Percentiles rank a stretch among this genome's conserved stretches.
Evolutionary conservation across 495 filamentous ascomycete species (phyloP).

Genomic region (Patellaria atrata): DNA sequence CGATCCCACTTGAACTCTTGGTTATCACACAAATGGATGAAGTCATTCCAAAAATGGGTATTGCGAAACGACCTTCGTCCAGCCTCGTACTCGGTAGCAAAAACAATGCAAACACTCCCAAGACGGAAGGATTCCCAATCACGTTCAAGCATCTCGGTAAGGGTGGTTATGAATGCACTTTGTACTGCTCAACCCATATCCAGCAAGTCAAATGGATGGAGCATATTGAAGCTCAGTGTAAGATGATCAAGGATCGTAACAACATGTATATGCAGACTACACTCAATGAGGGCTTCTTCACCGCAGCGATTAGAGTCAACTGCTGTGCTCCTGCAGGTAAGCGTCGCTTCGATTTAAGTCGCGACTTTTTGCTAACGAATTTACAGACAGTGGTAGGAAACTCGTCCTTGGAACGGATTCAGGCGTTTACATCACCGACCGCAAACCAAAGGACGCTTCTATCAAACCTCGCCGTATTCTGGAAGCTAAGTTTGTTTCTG

Average conservation of each 20-base stretch:
- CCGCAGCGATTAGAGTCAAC: slow-evolving; percentile 67
- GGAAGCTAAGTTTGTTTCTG: slow-evolving; percentile 75
- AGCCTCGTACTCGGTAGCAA: slow-evolving; percentile 67
- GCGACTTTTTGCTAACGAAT: slow-evolving; percentile 23
- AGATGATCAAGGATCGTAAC: slow-evolving; percentile 66
- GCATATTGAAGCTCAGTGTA: slow-evolving; percentile 80
- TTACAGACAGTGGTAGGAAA: slow-evolving; percentile 80
- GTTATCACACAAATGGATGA: slow-evolving; percentile 96
- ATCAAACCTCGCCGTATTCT: slow-evolving; percentile 68
- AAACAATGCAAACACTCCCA: slow-evolving; percentile 26
- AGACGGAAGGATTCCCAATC: slow-evolving; percentile 61
- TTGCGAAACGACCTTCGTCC: slow-evolving; percentile 76
- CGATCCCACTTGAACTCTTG: slow-evolving; percentile 87
- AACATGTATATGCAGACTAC: slow-evolving; percentile 88
- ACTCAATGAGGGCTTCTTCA: slow-evolving; percentile 76
- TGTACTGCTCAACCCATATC: slow-evolving; percentile 69
- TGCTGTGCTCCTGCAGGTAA: slow-evolving; percentile 80
- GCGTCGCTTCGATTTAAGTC: slow-evolving; percentile 12
- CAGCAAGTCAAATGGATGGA: slow-evolving; percentile 90
- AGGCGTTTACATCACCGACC: slow-evolving; percentile 82
- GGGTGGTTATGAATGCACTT: slow-evolving; percentile 83
- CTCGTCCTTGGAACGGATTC: slow-evolving; percentile 85
- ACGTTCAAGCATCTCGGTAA: slow-evolving; percentile 98
- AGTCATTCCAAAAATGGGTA: slow-evolving; percentile 65
- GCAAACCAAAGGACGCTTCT: slow-evolving; percentile 68